Evolutionary conservation across 257 asterid genomes (phyloP).

Genomic region (Eustoma russellianum): DNA sequence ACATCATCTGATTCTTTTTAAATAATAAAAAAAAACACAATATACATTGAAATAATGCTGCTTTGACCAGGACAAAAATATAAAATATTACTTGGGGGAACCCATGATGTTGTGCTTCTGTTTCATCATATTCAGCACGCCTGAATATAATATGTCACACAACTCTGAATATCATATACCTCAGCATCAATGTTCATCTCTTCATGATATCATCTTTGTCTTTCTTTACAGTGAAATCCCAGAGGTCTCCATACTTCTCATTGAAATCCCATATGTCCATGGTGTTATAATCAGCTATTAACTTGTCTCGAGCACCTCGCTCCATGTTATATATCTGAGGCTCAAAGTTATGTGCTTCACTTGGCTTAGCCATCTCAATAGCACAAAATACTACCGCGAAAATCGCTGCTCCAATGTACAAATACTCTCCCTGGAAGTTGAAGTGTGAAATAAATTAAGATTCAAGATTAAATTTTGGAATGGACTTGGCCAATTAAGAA

Average conservation of each 20-base stretch:
- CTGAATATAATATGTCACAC: too few species aligned
- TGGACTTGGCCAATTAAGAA: too few species aligned
- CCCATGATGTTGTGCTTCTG: too few species aligned
- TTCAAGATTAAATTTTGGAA: too few species aligned
- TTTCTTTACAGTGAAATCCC: conserved; percentile 70
- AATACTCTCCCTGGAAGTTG: conserved; percentile 66
- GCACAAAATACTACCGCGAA: conserved; percentile 54
- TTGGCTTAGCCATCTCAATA: conserved; percentile 83
- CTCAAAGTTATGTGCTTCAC: conserved; percentile 85
- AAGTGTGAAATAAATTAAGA: too few species aligned
- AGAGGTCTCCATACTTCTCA: conserved; percentile 71
- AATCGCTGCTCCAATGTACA: conserved; percentile 72
- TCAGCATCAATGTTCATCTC: conserved; percentile 32
- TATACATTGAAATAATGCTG: too few species aligned
- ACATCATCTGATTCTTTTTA: too few species aligned
- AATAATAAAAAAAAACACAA: too few species aligned
- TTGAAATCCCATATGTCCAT: conserved; percentile 94
- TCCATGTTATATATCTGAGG: conserved; percentile 91
- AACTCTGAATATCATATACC: too few species aligned
- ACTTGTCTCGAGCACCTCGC: conserved; percentile 78
- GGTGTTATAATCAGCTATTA: conserved; percentile 72
- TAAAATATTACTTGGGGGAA: too few species aligned
- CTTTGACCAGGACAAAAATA: too few species aligned
- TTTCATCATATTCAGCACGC: too few species aligned
- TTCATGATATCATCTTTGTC: conserved; percentile 51